Evolutionary conservation across 129 eudicot species (phyloP).

Genomic region (Flaveria linearis): DNA sequence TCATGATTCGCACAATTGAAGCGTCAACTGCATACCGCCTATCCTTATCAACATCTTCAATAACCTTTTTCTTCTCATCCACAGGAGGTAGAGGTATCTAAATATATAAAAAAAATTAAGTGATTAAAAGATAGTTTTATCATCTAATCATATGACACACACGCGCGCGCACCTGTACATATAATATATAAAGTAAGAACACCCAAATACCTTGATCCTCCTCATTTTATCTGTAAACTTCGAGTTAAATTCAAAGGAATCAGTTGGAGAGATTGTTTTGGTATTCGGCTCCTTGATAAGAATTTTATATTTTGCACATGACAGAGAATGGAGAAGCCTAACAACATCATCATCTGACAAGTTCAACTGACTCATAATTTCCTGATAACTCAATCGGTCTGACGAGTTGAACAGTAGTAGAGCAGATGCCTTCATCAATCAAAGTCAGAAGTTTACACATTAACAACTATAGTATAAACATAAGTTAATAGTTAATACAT

Average conservation of each 20-base stretch:
- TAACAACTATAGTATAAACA: not conserved
- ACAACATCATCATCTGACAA: slow-evolving; percentile 86
- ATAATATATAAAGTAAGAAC: not conserved
- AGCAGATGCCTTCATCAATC: slow-evolving; percentile 73
- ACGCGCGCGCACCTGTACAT: not conserved
- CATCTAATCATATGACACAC: not conserved
- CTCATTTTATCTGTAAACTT: slow-evolving; percentile 93
- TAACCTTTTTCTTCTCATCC: slow-evolving; percentile 93
- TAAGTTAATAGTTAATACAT: not conserved
- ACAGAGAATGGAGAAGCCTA: slow-evolving; percentile 86
- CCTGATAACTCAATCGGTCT: slow-evolving; percentile 19
- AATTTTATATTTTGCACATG: slow-evolving; percentile 96
- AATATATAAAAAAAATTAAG: not conserved
- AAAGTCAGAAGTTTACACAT: slow-evolving; percentile 1
- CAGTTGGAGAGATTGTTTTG: slow-evolving; percentile 74
- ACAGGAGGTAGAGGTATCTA: slow-evolving; percentile 95
- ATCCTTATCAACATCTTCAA: slow-evolving; percentile 93
- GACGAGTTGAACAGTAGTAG: slow-evolving; percentile 70
- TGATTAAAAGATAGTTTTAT: not conserved
- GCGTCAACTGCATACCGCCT: slow-evolving; percentile 92
- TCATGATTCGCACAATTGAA: slow-evolving; percentile 89
- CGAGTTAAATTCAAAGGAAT: slow-evolving; percentile 73
- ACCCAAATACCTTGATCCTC: slow-evolving; percentile 69
- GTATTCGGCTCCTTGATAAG: slow-evolving; percentile 90
- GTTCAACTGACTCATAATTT: slow-evolving; percentile 80